These are phyloP conservation scores for Durusdinium trenchii DNA, from an alignment of 73 alveolate species.

Conservation along the genomic window DNA sequence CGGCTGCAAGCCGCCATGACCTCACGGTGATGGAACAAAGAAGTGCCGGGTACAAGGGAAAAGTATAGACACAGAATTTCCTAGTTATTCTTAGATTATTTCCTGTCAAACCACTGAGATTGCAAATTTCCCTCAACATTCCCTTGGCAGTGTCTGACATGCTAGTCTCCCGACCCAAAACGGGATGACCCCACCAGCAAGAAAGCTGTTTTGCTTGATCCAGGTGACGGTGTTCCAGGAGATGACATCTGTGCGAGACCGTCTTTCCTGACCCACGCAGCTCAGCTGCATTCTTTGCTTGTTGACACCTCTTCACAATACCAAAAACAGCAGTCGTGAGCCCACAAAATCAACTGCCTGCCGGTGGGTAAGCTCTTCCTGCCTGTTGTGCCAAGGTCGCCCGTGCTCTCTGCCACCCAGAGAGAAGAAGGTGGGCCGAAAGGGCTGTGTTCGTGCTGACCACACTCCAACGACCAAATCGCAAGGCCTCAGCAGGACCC, in stretches of 20 bases:
- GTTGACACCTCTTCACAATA: no score
- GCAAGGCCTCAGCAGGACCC: background rate
- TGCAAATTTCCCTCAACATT: no score
- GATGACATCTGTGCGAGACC: background rate
- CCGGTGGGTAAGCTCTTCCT: no score
- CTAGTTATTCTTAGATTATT: no score
- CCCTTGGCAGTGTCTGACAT: no score
- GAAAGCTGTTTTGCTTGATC: background rate
- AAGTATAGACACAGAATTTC: no score
- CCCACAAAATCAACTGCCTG: background rate
- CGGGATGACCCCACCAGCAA: no score
- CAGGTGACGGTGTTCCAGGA: slow-evolving; percentile 18
- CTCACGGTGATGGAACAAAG: no score
- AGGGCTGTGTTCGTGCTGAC: slow-evolving; percentile 37
- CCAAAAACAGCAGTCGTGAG: background rate
- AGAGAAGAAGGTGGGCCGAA: background rate
- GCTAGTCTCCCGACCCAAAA: no score
- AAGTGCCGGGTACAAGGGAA: no score
- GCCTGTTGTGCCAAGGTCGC: slow-evolving; percentile 13
- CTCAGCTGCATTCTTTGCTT: background rate
- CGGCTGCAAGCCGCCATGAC: slow-evolving; percentile 23
- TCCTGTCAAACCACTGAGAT: no score
- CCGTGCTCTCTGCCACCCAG: background rate
- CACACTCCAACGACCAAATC: slow-evolving; percentile 12
- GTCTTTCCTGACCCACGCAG: background rate